Conservation (phyloP, 345 rosid species). For the Salix purpurea region DNA sequence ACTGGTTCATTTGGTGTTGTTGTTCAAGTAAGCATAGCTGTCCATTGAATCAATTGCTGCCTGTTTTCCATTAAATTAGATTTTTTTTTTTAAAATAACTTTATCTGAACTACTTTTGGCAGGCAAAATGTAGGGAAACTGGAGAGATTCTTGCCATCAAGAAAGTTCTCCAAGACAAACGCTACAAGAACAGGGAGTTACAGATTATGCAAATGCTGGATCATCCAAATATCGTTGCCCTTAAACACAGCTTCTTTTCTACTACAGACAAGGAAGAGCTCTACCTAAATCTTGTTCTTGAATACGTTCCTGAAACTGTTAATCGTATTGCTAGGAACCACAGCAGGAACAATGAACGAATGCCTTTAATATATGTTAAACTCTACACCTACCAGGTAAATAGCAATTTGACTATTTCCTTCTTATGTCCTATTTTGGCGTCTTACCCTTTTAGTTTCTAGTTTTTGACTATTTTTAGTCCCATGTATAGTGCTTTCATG, state of each 20-base stretch:
- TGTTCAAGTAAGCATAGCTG: slow-evolving; percentile 62
- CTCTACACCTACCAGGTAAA: slow-evolving; percentile 90
- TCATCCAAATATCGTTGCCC: slow-evolving; percentile 86
- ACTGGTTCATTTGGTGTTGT: slow-evolving; percentile 98
- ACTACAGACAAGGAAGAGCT: slow-evolving; percentile 93
- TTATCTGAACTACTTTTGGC: slow-evolving; percentile 26
- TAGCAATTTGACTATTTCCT: slow-evolving; percentile 6
- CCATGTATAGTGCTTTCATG: not conserved
- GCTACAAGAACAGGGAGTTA: slow-evolving; percentile 92
- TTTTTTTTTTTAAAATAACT: not conserved
- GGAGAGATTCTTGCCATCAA: slow-evolving; percentile 93
- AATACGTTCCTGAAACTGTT: slow-evolving; percentile 91
- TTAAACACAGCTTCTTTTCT: slow-evolving; percentile 87
- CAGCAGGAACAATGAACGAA: slow-evolving; percentile 72
- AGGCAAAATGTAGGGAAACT: slow-evolving; percentile 97
- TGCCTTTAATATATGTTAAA: slow-evolving; percentile 91
- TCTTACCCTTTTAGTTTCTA: not conserved
- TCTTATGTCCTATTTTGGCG: not conserved
- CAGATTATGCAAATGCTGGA: slow-evolving; percentile 90
- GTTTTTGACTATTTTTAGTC: not conserved
- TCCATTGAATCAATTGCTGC: slow-evolving; percentile 5
- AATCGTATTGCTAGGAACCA: slow-evolving; percentile 72
- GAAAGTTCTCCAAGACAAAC: slow-evolving; percentile 96
- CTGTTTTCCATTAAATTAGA: not conserved
- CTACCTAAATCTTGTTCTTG: slow-evolving; percentile 92